Conservation (phyloP, 176 grass and related monocot species). For the Carex kokanica region DNA sequence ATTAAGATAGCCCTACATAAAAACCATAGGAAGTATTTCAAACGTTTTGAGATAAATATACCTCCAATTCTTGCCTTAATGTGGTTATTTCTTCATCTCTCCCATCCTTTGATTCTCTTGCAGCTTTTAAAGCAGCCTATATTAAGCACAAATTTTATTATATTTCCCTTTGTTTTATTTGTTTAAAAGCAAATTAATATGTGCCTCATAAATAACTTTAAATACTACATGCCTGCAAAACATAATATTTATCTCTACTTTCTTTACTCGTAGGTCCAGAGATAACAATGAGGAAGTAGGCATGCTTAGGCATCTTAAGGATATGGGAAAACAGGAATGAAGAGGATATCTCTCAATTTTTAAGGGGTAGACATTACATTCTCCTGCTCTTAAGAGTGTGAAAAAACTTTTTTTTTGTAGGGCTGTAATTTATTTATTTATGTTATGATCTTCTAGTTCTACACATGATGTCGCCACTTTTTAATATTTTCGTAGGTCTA, state of each 20-base stretch:
- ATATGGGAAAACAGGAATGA: not conserved
- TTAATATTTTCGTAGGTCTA: not conserved
- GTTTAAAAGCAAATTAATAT: not conserved
- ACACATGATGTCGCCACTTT: not conserved
- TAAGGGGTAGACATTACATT: not conserved
- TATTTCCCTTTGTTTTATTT: constrained; percentile 1
- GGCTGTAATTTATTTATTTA: not conserved
- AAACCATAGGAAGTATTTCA: not conserved
- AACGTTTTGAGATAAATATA: constrained; percentile 29
- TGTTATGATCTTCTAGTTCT: not conserved
- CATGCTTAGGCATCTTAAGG: not conserved
- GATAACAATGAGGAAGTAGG: not conserved
- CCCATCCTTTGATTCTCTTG: constrained; percentile 81
- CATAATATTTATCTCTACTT: not conserved
- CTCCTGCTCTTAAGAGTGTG: not conserved
- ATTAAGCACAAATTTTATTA: constrained; percentile 2
- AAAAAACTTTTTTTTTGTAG: not conserved
- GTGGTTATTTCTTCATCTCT: constrained; percentile 70
- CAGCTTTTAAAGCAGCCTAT: constrained; percentile 80
- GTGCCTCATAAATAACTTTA: not conserved
- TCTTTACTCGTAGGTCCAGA: too few relatives aligned
- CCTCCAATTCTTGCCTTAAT: constrained; percentile 80
- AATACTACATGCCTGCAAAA: not conserved
- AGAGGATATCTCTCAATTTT: not conserved
- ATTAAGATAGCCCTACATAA: not conserved